Evolutionary conservation across 1,284 basidiomycete genomes (phyloP), one percentile per base, ranked within the genome.

Genomic region (Cutaneotrichosporon mucoides): DNA sequence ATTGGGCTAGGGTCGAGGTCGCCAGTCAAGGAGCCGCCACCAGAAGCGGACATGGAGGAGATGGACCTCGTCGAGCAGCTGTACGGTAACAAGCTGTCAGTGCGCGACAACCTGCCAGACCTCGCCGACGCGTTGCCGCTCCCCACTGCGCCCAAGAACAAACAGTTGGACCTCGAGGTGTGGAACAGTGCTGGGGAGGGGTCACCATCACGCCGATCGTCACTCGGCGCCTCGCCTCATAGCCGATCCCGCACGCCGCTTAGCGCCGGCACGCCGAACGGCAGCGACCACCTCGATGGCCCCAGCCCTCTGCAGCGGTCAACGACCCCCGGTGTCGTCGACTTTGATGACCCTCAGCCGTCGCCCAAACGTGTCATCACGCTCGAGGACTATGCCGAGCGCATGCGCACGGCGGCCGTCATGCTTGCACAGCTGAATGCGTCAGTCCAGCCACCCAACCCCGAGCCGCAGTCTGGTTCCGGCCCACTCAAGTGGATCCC

Each of bases 401-500:
- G 95, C 46, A 99, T 99, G 95, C 87, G 92, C 12, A 98, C 93
- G 9, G 95, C 95, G 1, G 95, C 96, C 4, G 88, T 99, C 68
- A 98, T 99, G 95, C 86, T 99, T 24, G 89, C 95, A 1, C 95
- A 99, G 79, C 84, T 99, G 46, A 97, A 94, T 68, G 87, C 91
- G 0, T 93, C 86, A 62, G 81, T 90, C 50, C 80, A 85, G 11
- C 84, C 86, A 54, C 62, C 72, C 3, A 64, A 42, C 58, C 80
- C 82, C 3, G 76, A 75, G 10, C 70, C 68, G 15, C 66, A 68
- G 51, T 33, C 59, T 4, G 38, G 51, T 10, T 73, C 72, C 1
- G 66, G 66, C 62, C 77, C 62, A 63, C 81, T 57, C 70, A 83
- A 81, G 46, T 88, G 88, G 87, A 79, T 89, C 9, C 83, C 86